These are phyloP conservation scores for Brasenia schreberi DNA, from an alignment of 164 flowering plant genomes.

Conservation along the genomic window DNA sequence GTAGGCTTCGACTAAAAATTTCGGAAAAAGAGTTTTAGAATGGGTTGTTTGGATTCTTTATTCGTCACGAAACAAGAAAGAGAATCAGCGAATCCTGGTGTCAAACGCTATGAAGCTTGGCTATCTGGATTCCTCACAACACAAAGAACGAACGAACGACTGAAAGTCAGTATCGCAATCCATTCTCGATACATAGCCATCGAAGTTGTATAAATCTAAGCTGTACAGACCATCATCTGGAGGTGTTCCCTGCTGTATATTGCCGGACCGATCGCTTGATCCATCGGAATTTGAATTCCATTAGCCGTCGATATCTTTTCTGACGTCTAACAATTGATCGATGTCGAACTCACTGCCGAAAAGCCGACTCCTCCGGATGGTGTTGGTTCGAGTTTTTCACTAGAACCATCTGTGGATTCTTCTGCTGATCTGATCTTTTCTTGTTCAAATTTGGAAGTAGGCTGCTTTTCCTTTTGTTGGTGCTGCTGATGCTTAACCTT, in stretches of 20 bases:
- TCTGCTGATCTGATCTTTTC: neutral
- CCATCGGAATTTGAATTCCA: neutral
- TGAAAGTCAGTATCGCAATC: neutral
- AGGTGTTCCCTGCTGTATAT: neutral
- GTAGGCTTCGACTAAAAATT: too few relatives aligned
- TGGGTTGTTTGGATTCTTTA: too few relatives aligned
- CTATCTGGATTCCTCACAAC: neutral
- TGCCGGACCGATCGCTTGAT: neutral
- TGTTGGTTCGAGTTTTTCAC: neutral
- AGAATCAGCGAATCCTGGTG: too few relatives aligned
- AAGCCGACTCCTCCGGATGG: neutral
- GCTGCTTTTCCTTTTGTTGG: neutral
- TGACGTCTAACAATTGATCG: neutral
- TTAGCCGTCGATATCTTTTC: neutral
- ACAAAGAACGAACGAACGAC: neutral
- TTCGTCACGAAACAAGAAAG: too few relatives aligned
- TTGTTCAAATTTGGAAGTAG: neutral
- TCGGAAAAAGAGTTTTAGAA: too few relatives aligned
- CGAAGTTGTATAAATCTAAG: neutral
- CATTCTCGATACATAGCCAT: neutral
- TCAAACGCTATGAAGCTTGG: neutral
- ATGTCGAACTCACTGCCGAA: neutral
- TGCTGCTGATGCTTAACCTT: neutral
- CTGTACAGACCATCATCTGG: neutral
- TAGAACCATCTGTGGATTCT: neutral